Percentiles rank a stretch among this genome's conserved stretches.
phyloP scores from a whole-genome alignment of 352 stramenopile species.

The Globisporangium perplexum region DNA sequence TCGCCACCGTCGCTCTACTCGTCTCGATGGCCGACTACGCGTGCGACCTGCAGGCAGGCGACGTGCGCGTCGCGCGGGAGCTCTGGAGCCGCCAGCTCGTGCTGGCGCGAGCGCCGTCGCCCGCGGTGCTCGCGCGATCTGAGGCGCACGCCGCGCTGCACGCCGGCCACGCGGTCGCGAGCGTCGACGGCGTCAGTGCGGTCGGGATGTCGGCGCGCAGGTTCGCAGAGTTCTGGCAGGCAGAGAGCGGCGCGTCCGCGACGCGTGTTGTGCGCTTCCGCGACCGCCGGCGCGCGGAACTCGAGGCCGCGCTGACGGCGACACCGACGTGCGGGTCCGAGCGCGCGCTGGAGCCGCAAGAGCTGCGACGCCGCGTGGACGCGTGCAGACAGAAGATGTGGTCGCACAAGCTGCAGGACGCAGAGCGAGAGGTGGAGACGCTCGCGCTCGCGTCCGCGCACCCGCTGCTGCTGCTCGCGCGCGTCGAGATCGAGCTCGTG shows the following conservation, averaged over 20 bases:
- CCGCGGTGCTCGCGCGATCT: slow-evolving; percentile 10
- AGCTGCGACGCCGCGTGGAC: not conserved
- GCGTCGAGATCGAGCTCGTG: slow-evolving; percentile 23
- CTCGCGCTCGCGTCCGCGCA: slow-evolving; percentile 8
- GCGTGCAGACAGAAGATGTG: slow-evolving; percentile 25
- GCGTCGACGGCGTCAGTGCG: slow-evolving; percentile 18
- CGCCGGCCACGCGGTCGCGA: slow-evolving; percentile 25
- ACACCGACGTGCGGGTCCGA: not conserved
- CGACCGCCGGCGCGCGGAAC: slow-evolving; percentile 27
- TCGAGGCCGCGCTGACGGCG: slow-evolving; percentile 29
- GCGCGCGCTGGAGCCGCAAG: not conserved
- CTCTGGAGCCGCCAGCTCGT: slow-evolving; percentile 40
- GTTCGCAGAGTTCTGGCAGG: slow-evolving; percentile 28
- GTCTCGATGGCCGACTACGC: slow-evolving; percentile 28
- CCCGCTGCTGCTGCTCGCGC: slow-evolving; percentile 19
- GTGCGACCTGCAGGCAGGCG: slow-evolving; percentile 12
- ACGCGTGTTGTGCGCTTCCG: slow-evolving; percentile 15
- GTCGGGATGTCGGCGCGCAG: slow-evolving; percentile 19
- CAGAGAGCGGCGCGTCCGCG: not conserved
- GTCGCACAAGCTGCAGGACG: slow-evolving; percentile 21
- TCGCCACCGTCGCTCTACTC: not conserved
- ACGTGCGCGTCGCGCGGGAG: slow-evolving; percentile 27
- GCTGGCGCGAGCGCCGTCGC: slow-evolving; percentile 20
- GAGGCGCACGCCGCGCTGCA: slow-evolving; percentile 17
- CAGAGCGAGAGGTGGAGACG: slow-evolving; percentile 4